phyloP scores from a whole-genome alignment of 1,284 basidiomycete species.

The Cutaneotrichosporon cavernicola region DNA sequence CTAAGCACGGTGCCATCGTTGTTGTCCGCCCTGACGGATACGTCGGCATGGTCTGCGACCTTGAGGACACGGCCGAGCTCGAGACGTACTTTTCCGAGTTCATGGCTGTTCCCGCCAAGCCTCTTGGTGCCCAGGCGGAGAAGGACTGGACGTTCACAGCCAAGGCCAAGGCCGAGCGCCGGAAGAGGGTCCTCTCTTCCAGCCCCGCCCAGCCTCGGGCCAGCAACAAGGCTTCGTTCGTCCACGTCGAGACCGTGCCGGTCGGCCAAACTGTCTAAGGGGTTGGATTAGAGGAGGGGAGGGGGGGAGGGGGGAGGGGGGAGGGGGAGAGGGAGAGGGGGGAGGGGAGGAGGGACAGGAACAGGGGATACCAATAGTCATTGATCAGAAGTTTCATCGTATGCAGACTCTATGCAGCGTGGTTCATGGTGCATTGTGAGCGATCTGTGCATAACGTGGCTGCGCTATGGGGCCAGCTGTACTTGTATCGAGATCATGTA shows the following conservation, averaged over 20 bases:
- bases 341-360: too few relatives aligned
- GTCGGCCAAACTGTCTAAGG: not conserved
- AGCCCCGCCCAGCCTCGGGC: not conserved
- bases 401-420: too few relatives aligned
- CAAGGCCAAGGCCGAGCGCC: not conserved
- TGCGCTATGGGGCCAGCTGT: too few relatives aligned
- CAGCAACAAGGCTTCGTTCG: not conserved
- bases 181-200: not conserved
- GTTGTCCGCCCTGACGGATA: conserved; percentile 43
- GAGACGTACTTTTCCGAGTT: conserved; percentile 23
- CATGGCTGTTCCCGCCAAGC: conserved; percentile 14
- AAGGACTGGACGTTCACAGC: conserved; percentile 20
- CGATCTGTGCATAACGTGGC: too few relatives aligned
- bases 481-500: too few relatives aligned
- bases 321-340: too few relatives aligned
- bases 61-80: conserved; percentile 28
- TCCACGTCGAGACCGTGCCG: not conserved
- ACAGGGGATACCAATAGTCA: too few relatives aligned
- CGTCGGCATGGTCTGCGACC: conserved; percentile 25
- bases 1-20: conserved; percentile 29
- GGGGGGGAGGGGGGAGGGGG: too few relatives aligned
- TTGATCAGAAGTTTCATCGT: too few relatives aligned
- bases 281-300: not conserved
- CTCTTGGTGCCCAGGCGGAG: conserved; percentile 20
- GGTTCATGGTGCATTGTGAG: too few relatives aligned